phyloP scores from a whole-genome alignment of 768 basidiomycete genomes.

The Neoboletus subvelutipes region DNA sequence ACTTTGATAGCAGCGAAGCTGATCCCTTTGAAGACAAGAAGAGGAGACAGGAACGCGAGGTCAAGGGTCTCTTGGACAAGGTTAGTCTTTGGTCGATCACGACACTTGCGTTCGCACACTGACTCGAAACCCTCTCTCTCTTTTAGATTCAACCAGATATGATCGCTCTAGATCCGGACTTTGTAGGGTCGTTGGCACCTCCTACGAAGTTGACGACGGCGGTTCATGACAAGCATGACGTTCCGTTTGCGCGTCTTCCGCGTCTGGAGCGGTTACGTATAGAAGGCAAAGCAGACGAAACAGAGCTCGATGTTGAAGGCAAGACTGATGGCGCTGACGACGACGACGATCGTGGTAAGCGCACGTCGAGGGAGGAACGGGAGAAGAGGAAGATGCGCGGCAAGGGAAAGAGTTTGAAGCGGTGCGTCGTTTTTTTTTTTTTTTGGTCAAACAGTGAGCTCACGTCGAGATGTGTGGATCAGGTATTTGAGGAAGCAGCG shows the following conservation, averaged over 20 bases:
- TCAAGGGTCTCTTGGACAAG: slow-evolving; percentile 88
- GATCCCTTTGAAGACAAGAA: slow-evolving; percentile 92
- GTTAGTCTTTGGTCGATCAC: slow-evolving; percentile 33
- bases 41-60: slow-evolving; percentile 84
- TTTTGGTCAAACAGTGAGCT: not conserved
- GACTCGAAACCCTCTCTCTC: not conserved
- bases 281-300: slow-evolving; percentile 72
- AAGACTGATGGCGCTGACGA: slow-evolving; percentile 35
- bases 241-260: slow-evolving; percentile 70
- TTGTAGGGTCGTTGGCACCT: slow-evolving; percentile 68
- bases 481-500: slow-evolving; percentile 85
- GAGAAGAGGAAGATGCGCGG: slow-evolving; percentile 86
- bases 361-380: slow-evolving; percentile 27
- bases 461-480: not conserved
- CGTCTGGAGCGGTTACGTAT: slow-evolving; percentile 64
- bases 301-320: slow-evolving; percentile 42
- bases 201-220: slow-evolving; percentile 57
- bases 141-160: slow-evolving; percentile 85
- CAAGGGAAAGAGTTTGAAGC: slow-evolving; percentile 81
- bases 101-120: not conserved
- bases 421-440: slow-evolving; percentile 38
- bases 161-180: slow-evolving; percentile 80
- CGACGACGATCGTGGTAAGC: slow-evolving; percentile 33
- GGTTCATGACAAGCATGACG: slow-evolving; percentile 42
- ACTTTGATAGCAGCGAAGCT: slow-evolving; percentile 90